Base-by-base conservation (phyloP, 768 basidiomycete genomes). In the Clitopilus passeckerianus region DNA sequence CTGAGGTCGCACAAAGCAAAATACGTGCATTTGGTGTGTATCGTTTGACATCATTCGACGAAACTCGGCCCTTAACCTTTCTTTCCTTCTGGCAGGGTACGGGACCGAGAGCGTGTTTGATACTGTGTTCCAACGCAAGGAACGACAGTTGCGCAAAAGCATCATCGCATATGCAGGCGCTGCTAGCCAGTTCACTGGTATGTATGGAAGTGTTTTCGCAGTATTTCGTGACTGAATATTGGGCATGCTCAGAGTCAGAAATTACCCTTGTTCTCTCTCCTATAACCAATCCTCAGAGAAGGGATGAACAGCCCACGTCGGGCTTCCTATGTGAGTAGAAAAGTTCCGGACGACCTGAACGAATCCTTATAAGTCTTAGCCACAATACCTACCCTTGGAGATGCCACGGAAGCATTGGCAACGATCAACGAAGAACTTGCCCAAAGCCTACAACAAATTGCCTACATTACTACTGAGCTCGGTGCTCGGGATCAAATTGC, bases 341-440 rank as follows among this genome's bases (percentile, higher is more conserved):
- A 20, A 34, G 35, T 22, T 34, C 1, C 15, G 57, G 10, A 43
- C 2, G 33, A 35, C 27, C 8, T 18, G 23, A 52, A 15, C 44
- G 10, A 23, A n/a, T 57, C 24, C 60, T 57, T 58, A 62, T 52
- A 5, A 57, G 16, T 5, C 6, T 57, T 61, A 90, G 91, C 87
- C 1, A 88, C 88, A 7, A 80, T 90, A 16, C 91, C 91, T 9
- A 89, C 87, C 0, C 75, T 93, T 2, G 88, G 89, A 2, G 87
- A 92, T 65, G 82, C 86, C 1, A 78, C 92, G 22, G 84, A 87
- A 55, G 84, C 87, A 0, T 73, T 93, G 46, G 80, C 83, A 35
- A 77, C 81, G 46, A 77, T 93, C 2, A 82, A 83, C 57, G 77
- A 75, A 7, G 86, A 89, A 61, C 81, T 95, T 2, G 68, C 80